Percentiles rank a stretch among this genome's conserved stretches.
Evolutionary conservation across 78 protist genomes (phyloP).

Genomic region (Dictyostelium discoideum): DNA sequence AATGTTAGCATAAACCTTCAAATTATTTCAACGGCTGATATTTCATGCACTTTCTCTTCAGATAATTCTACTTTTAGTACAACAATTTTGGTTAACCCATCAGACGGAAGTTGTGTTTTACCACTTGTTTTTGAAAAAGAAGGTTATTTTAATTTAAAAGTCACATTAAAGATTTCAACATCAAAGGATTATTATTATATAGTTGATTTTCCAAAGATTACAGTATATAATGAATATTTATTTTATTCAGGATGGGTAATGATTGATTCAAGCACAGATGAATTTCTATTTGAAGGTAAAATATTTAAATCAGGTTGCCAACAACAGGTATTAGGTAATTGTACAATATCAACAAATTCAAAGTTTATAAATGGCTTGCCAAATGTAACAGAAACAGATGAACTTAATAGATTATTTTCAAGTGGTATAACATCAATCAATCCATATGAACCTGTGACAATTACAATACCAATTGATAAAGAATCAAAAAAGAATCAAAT

Average conservation of each 20-base stretch:
- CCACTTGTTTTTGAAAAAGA: not conserved
- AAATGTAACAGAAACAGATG: not conserved
- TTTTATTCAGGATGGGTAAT: not conserved
- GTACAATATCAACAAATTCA: not conserved
- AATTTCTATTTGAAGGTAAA: not conserved
- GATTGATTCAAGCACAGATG: not conserved
- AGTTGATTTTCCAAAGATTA: not conserved
- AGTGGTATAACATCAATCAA: not conserved
- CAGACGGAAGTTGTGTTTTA: not conserved
- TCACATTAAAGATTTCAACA: not conserved
- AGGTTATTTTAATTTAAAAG: not conserved
- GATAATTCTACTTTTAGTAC: not conserved
- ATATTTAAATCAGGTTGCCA: not conserved
- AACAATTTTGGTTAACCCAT: not conserved
- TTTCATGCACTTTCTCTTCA: not conserved
- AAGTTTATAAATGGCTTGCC: not conserved
- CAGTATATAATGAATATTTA: not conserved
- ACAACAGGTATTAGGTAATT: not conserved
- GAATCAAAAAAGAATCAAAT: not conserved
- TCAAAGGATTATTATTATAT: not conserved
- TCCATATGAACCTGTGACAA: not conserved
- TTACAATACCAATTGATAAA: not conserved
- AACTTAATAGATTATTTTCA: not conserved
- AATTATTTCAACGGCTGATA: not conserved
- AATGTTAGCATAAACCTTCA: not conserved